Conservation (phyloP, 345 rosid genomes). For the Citrus hindsii region DNA sequence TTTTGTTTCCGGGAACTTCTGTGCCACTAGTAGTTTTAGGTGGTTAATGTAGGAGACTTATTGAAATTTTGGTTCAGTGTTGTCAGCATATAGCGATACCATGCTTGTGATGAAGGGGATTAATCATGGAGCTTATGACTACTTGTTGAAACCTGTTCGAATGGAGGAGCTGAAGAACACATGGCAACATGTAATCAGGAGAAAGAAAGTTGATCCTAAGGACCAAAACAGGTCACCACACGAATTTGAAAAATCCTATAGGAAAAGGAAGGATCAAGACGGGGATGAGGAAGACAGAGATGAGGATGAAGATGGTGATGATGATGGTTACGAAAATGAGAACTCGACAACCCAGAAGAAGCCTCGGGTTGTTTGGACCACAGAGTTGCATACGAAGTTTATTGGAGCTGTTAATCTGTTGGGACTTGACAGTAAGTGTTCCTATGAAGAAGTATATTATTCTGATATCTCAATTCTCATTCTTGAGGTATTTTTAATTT, state of each 20-base stretch:
- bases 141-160: conserved; percentile 76
- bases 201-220: conserved; percentile 35
- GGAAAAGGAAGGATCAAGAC: conserved; percentile 66
- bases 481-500: background rate
- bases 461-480: background rate
- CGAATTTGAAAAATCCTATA: conserved; percentile 27
- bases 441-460: conserved; percentile 5
- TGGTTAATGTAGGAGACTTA: background rate
- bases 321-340: conserved; percentile 55
- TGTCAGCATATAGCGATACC: conserved; percentile 76
- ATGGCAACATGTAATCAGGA: conserved; percentile 87
- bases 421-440: conserved; percentile 80
- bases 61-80: conserved; percentile 45
- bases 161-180: conserved; percentile 81
- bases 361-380: conserved; percentile 93
- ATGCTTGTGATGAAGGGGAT: conserved; percentile 86
- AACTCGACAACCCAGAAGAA: conserved; percentile 66
- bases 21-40: background rate
- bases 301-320: conserved; percentile 63
- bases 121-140: conserved; percentile 85
- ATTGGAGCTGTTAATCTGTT: conserved; percentile 79
- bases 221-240: conserved; percentile 26
- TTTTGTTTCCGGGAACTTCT: no score
- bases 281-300: conserved; percentile 67
- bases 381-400: conserved; percentile 76